Percentiles rank a stretch among this genome's conserved stretches.
Conservation (phyloP, 2,329 filamentous ascomycete genomes). For the Claviceps africana region DNA sequence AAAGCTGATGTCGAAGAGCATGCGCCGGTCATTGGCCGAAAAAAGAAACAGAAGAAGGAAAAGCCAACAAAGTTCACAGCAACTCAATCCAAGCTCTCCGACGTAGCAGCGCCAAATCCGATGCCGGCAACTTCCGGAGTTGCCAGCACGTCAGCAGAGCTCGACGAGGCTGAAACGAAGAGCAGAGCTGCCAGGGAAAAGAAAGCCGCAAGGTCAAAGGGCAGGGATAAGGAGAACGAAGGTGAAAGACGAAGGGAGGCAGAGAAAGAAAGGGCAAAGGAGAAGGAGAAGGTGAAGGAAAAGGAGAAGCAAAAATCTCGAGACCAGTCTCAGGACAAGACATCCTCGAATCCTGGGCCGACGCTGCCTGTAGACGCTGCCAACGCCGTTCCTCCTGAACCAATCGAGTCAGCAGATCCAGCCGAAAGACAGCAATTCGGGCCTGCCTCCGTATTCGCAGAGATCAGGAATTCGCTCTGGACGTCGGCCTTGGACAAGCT, state of each 20-base stretch:
- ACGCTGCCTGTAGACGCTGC: slow-evolving; percentile 7
- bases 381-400: slow-evolving; percentile 8
- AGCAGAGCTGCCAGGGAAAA: slow-evolving; percentile 18
- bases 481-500: slow-evolving; percentile 21
- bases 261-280: not conserved
- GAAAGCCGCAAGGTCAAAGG: slow-evolving; percentile 17
- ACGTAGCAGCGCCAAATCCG: not conserved
- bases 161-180: slow-evolving; percentile 12
- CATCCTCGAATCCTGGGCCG: slow-evolving; percentile 4
- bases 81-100: slow-evolving; percentile 4
- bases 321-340: slow-evolving; percentile 1
- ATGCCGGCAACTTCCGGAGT: not conserved
- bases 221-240: slow-evolving; percentile 11
- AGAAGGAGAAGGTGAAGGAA: slow-evolving; percentile 4
- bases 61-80: slow-evolving; percentile 24
- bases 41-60: slow-evolving; percentile 77
- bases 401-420: slow-evolving; percentile 10
- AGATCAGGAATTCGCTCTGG: slow-evolving; percentile 21
- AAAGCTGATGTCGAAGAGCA: slow-evolving; percentile 42
- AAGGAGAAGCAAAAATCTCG: slow-evolving; percentile 3
- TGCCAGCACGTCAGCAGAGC: slow-evolving; percentile 1
- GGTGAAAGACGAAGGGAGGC: slow-evolving; percentile 5
- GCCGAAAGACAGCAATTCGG: slow-evolving; percentile 18
- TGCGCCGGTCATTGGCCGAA: slow-evolving; percentile 63
- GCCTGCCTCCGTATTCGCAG: slow-evolving; percentile 21